Evolutionary conservation across 768 basidiomycete species (phyloP), one percentile per base, ranked within the genome.

Genomic region (Suillus lakei): DNA sequence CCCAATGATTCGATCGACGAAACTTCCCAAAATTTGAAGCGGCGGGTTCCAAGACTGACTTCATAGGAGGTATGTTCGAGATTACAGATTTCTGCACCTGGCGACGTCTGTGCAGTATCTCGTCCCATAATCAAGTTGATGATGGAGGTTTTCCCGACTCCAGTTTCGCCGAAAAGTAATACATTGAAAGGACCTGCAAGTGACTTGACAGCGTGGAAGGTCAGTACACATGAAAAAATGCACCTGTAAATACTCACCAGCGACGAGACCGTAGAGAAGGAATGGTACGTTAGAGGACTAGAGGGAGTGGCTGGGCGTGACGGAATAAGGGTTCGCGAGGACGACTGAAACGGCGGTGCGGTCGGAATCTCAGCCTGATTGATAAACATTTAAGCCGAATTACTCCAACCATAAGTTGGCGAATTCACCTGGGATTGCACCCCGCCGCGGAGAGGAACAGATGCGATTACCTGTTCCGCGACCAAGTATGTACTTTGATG

Each of bases 1-100:
- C 48, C 72, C 77, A 10, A 66, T 65, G 6, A 71, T 70, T 6
- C 18, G 18, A 32, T 5, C 6, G 51, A 53, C 9, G 51, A 53
- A 53, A 21, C 18, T 32, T 53, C 30, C 51, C 51, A 53, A 53
- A 53, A 18, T 32, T 48, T 32, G 43, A 61, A 61, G 8, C n/a
- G 13, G 36, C 18, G 15, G 10, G 5, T 4, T 21, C 34, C 60
- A 44, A 61, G 6, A 21, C 0, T 26, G 28, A 44, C 18, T 21
- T n/a, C 15, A 2, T 44, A 9, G 8, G n/a, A 4, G 18, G n/a
- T 41, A 44, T 41, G 21, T 6, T 44, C 5, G 6, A 61, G 41
- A 6, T 26, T 61, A 18, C n/a, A 15, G 5, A 7, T 10, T 21
- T 10, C 18, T 30, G 1, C 8, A 18, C 10, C 23, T 12, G 60